A percentile compares a stretch with the other conserved stretches of the same genome.
These are phyloP conservation scores for Neurospora sp. DNA, from an alignment of 495 filamentous ascomycete species.

Conservation along the genomic window DNA sequence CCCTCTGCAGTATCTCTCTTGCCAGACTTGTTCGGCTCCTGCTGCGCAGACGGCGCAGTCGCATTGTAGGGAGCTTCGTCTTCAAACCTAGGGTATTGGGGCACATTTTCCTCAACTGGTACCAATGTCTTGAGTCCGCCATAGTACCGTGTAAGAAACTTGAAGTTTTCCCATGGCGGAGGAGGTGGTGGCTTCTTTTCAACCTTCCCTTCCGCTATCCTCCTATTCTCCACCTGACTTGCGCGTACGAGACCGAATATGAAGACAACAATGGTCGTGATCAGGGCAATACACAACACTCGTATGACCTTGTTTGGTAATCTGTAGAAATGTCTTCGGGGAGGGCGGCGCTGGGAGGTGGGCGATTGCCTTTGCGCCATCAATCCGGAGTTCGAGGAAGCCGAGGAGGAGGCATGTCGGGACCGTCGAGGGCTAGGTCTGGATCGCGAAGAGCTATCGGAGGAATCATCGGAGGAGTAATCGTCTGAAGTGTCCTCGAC, in stretches of 20 bases:
- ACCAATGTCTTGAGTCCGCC: slow-evolving; percentile 66
- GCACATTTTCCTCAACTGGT: slow-evolving; percentile 46
- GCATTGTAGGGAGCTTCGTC: slow-evolving; percentile 34
- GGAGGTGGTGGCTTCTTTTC: slow-evolving; percentile 37
- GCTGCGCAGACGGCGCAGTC: slow-evolving; percentile 17
- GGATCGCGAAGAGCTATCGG: slow-evolving; percentile 25
- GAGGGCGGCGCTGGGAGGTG: slow-evolving; percentile 27
- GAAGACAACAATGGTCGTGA: slow-evolving; percentile 59
- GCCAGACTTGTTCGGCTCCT: not conserved
- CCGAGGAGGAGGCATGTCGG: slow-evolving; percentile 42
- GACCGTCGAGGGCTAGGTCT: slow-evolving; percentile 33
- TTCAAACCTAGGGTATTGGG: slow-evolving; percentile 62
- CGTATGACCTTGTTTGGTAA: slow-evolving; percentile 55
- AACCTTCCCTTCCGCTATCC: slow-evolving; percentile 46
- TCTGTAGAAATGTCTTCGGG: slow-evolving; percentile 42
- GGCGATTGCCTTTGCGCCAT: slow-evolving; percentile 37
- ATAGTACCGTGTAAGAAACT: slow-evolving; percentile 73
- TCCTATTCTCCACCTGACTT: slow-evolving; percentile 52
- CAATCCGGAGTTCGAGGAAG: slow-evolving; percentile 37
- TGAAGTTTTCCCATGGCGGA: slow-evolving; percentile 75
- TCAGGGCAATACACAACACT: slow-evolving; percentile 61
- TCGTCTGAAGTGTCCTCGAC: slow-evolving; percentile 32
- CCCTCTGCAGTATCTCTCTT: slow-evolving; percentile 40
- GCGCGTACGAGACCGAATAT: slow-evolving; percentile 60
- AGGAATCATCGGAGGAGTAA: slow-evolving; percentile 31